phyloP scores from a whole-genome alignment of 345 rosid species.

The Bruguiera sexangula region DNA sequence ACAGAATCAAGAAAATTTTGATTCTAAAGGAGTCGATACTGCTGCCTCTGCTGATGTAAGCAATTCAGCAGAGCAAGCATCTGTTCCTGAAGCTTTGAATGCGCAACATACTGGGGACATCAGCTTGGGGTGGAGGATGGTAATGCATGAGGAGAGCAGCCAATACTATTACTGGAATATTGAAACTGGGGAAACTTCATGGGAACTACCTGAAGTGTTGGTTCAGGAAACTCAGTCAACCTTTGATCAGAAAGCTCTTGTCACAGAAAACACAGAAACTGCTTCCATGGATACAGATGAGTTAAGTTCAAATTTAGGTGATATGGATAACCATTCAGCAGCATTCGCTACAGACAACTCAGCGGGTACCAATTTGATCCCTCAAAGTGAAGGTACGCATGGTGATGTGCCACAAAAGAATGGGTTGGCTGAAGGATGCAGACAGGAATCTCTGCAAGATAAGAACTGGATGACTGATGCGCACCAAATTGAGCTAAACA shows the following conservation, averaged over 20 bases:
- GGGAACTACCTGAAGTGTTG: conserved; percentile 73
- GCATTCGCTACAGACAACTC: conserved; percentile 19
- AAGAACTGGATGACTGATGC: conserved; percentile 27
- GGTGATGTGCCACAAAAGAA: conserved; percentile 21
- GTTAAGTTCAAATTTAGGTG: conserved; percentile 19
- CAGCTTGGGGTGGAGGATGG: conserved; percentile 71
- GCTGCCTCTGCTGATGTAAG: conserved; percentile 25
- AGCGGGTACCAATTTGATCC: conserved; percentile 20
- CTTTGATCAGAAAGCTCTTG: conserved; percentile 25
- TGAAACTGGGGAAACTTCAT: conserved; percentile 95
- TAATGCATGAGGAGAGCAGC: conserved; percentile 83
- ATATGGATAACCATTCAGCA: conserved; percentile 34
- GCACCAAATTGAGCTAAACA: conserved; percentile 25
- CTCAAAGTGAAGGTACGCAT: conserved; percentile 26
- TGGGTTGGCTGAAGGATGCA: conserved; percentile 30
- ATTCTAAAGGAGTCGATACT: conserved; percentile 29
- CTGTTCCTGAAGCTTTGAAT: conserved; percentile 40
- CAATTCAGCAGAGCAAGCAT: conserved; percentile 33
- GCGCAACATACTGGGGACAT: conserved; percentile 45
- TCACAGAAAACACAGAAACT: conserved; percentile 32
- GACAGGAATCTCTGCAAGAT: conserved; percentile 27
- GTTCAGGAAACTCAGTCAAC: conserved; percentile 35
- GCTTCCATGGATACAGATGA: not conserved
- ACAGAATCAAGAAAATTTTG: conserved; percentile 28
- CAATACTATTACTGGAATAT: conserved; percentile 92